Evolutionary conservation across 2,329 filamentous ascomycete genomes (phyloP), one percentile per base, ranked within the genome.

Genomic region (Xylariomycetidae sp.): DNA sequence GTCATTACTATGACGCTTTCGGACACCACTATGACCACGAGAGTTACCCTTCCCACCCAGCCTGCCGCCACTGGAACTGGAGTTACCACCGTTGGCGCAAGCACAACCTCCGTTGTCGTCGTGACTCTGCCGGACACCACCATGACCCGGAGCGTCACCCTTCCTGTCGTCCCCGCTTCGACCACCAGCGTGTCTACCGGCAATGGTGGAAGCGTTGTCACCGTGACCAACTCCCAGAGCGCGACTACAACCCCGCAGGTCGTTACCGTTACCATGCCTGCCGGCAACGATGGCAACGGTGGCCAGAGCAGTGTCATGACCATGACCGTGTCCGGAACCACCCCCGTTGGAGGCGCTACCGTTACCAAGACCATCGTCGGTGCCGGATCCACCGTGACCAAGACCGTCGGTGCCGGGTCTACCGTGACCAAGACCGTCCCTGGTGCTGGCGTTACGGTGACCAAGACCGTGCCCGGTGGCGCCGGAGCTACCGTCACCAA

Each of bases 201-300:
- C n/a, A n/a, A n/a, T n/a, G n/a, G n/a, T n/a, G n/a, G n/a, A 12
- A 34, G 28, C 19, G 36, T 25, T 28, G 32, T 28, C 13, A 37
- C 30, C 6, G 26, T 37, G 9, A 35, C 32, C 20, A 23, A 23
- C 20, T 23, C 20, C 20, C 20, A 8, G 8, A 23, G 8, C 20
- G n/a, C n/a, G n/a, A n/a, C n/a, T n/a, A n/a, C 18, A 7, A 13
- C 27, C 10, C 29, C 34, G 5, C 13, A 34, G n/a, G 40, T 40
- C 5, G 19, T 37, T 8, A 35, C 37, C 12, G 37, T 48, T 22
- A 46, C 44, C 13, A 39, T 48, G 29, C 41, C 42, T 6, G 39
- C 40, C 14, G 39, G 33, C 7, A 36, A 15, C 7, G 10, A 29
- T 6, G 38, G 40, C 15, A 38, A 33, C 8, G 35, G 13, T 5